phyloP scores from a whole-genome alignment of 768 basidiomycete genomes.

The Leccinellum albellum region DNA sequence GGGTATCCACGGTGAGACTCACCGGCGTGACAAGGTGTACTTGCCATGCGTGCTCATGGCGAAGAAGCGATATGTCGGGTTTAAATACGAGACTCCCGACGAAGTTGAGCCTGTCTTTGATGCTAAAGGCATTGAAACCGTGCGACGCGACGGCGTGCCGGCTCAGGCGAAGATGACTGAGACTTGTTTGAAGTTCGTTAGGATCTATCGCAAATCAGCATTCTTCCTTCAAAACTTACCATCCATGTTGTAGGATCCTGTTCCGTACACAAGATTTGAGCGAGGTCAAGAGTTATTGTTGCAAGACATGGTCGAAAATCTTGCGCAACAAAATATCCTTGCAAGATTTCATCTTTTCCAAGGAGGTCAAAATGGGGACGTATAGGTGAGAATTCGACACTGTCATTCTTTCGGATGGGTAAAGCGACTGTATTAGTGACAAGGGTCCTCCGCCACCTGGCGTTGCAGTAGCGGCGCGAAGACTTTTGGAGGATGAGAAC shows the following conservation, averaged over 20 bases:
- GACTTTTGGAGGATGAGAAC: slow-evolving; percentile 68
- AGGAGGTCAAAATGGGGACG: slow-evolving; percentile 89
- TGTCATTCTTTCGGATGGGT: background rate
- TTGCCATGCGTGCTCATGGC: slow-evolving; percentile 93
- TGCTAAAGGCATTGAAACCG: slow-evolving; percentile 97
- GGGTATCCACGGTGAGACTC: background rate
- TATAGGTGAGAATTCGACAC: slow-evolving; percentile 59
- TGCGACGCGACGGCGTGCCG: slow-evolving; percentile 85
- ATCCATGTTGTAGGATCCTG: slow-evolving; percentile 59
- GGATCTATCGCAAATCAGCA: background rate
- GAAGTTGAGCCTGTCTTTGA: slow-evolving; percentile 81
- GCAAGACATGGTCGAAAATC: slow-evolving; percentile 78
- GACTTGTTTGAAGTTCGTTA: slow-evolving; percentile 72
- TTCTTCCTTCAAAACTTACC: background rate
- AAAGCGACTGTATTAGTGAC: slow-evolving; percentile 48
- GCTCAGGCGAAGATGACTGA: slow-evolving; percentile 95
- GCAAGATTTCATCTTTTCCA: slow-evolving; percentile 95
- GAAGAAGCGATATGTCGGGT: slow-evolving; percentile 98
- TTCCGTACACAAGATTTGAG: slow-evolving; percentile 90
- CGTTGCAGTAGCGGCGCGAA: slow-evolving; percentile 76
- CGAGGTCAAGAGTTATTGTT: slow-evolving; percentile 85
- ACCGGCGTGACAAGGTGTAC: slow-evolving; percentile 64
- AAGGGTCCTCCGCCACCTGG: slow-evolving; percentile 88
- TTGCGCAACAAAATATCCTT: slow-evolving; percentile 74
- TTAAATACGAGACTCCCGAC: slow-evolving; percentile 85